phyloP scores from a whole-genome alignment of 306 rosid species.

The Mimosa bimucronata region DNA sequence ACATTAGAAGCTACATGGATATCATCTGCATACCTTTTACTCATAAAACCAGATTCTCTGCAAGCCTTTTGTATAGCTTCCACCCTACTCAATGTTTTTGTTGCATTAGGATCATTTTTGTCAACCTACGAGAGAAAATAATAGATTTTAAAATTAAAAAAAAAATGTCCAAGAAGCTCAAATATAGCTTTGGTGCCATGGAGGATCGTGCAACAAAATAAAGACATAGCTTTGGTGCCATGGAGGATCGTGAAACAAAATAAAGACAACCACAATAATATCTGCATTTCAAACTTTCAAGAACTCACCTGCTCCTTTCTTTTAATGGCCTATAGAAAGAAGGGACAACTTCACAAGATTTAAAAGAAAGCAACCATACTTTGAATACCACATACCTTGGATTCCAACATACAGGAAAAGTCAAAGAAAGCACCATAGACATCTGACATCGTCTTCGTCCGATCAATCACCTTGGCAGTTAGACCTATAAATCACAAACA shows the following conservation, averaged over 20 bases:
- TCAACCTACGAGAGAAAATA: conserved; percentile 63
- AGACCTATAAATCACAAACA: conserved; percentile 65
- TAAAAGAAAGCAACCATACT: conserved; percentile 5
- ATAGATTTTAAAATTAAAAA: conserved; percentile 25
- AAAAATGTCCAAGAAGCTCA: conserved; percentile 24
- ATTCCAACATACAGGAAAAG: conserved; percentile 72
- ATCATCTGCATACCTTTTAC: conserved; percentile 54
- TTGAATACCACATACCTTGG: conserved; percentile 66
- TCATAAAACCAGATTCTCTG: conserved; percentile 77
- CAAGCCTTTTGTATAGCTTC: conserved; percentile 76
- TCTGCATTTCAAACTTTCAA: conserved; percentile 21
- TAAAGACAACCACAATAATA: conserved; percentile 5
- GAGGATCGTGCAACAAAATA: background rate
- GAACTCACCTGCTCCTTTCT: conserved; percentile 6
- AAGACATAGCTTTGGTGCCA: conserved; percentile 12
- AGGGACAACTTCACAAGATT: background rate
- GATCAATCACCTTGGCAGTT: conserved; percentile 90
- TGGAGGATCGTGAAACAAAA: conserved; percentile 1
- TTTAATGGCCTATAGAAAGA: conserved; percentile 12
- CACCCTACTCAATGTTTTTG: conserved; percentile 80
- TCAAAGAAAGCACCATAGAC: conserved; percentile 94
- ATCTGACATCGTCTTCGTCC: conserved; percentile 80
- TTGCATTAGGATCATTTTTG: conserved; percentile 81
- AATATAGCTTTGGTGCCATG: conserved; percentile 6
- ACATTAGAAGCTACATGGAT: conserved; percentile 35